phyloP scores from a whole-genome alignment of 129 eudicot genomes.

The Centrapalus pauciflorus region DNA sequence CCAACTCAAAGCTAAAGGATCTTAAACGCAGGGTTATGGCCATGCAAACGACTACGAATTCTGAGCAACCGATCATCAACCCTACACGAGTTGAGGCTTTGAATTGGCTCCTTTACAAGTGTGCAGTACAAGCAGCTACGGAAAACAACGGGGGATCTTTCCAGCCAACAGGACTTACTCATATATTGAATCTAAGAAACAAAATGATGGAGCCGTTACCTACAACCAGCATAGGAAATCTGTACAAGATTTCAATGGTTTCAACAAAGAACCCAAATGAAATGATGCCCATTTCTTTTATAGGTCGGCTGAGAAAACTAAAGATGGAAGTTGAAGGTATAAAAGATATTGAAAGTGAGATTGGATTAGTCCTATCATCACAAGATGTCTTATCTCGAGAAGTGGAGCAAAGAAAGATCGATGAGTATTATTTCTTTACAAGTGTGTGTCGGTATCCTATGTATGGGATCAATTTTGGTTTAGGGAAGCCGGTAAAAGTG shows the following conservation, averaged over 20 bases:
- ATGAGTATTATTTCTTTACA: not conserved
- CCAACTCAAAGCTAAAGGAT: not conserved
- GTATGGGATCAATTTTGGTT: too few relatives aligned
- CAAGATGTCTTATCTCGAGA: not conserved
- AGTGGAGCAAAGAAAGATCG: not conserved
- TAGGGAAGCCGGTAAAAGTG: not conserved
- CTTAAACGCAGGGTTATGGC: not conserved
- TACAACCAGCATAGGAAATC: not conserved
- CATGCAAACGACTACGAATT: not conserved
- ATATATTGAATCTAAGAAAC: not conserved
- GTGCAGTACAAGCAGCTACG: not conserved
- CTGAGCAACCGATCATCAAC: not conserved
- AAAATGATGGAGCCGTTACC: not conserved
- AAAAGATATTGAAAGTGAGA: not conserved
- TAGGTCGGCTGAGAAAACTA: not conserved
- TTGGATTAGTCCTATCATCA: too few relatives aligned
- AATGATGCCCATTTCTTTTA: not conserved
- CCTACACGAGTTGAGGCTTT: slow-evolving; percentile 6
- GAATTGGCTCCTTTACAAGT: too few relatives aligned
- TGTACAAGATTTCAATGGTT: not conserved
- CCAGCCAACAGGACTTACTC: not conserved
- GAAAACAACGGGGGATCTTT: not conserved
- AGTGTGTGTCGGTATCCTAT: not conserved
- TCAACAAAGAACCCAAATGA: not conserved
- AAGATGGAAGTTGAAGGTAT: not conserved